A percentile compares a stretch with the other conserved stretches of the same genome.
Evolutionary conservation across 2,329 filamentous ascomycete species (phyloP).

Genomic region (Ophiocordyceps polyrhachis-furcata): DNA sequence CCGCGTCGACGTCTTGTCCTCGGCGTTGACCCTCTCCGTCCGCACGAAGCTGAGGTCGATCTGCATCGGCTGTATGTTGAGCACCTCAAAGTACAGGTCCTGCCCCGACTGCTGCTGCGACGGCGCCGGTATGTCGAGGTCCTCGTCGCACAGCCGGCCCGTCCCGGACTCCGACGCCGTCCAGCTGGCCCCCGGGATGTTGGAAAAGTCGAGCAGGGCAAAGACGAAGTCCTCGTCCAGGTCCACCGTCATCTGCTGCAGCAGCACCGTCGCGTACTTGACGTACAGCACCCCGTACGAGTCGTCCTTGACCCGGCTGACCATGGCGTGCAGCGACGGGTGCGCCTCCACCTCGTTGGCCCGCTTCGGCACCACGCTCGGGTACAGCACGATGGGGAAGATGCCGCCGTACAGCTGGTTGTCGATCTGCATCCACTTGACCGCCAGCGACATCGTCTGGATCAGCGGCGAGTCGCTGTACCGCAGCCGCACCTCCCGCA

Average conservation of each 20-base stretch:
- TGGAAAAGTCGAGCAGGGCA: constrained; percentile 83
- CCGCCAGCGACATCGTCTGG: constrained; percentile 73
- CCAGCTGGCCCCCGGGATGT: constrained; percentile 82
- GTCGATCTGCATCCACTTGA: constrained; percentile 99
- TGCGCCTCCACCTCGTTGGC: constrained; percentile 92
- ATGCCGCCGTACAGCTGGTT: constrained; percentile 97
- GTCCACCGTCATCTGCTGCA: constrained; percentile 97
- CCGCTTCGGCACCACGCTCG: constrained; percentile 92
- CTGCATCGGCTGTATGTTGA: constrained; percentile 97
- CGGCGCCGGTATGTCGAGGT: constrained; percentile 81
- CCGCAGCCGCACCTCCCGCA: constrained; percentile 76
- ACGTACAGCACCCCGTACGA: constrained; percentile 96
- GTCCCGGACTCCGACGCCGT: constrained; percentile 41
- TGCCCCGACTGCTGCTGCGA: constrained; percentile 67
- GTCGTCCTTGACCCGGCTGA: constrained; percentile 93
- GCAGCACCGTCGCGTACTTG: constrained; percentile 84
- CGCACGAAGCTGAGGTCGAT: constrained; percentile 93
- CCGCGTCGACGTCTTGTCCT: constrained; percentile 75
- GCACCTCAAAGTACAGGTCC: constrained; percentile 93
- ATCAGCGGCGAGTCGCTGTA: constrained; percentile 88
- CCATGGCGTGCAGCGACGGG: constrained; percentile 78
- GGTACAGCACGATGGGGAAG: constrained; percentile 93
- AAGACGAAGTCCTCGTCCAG: constrained; percentile 98
- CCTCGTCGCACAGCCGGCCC: constrained; percentile 75
- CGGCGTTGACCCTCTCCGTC: constrained; percentile 88